Evolutionary conservation across 176 grass and related monocot genomes (phyloP), one percentile per base, ranked within the genome.

Genomic region (Thalia dealbata): DNA sequence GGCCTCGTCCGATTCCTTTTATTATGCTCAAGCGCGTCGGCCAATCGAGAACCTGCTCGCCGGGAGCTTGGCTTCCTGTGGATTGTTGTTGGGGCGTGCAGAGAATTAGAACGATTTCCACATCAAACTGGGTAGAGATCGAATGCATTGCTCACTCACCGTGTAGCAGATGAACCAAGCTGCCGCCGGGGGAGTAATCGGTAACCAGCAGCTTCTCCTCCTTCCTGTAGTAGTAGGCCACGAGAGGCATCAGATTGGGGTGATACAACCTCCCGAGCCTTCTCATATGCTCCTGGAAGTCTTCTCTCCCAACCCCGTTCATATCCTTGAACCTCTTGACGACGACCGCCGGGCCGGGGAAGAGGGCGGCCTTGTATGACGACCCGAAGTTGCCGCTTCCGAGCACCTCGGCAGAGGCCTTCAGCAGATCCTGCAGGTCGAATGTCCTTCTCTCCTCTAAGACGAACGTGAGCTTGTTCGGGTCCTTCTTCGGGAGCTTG

Each of bases 331-430:
- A 92, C 64, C 87, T 84, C 87, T 99, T 99, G 81, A 93, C 95
- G 69, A 99, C 95, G 58, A 93, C 78, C 45, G 83, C 58, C 1
- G 64, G 81, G 0, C 83, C 90, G 6, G 86, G 81, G 6, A 85
- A 4, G 22, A 87, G 72, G 3, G 72, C 75, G 13, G 90, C 90
- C 87, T 93, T 99, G 85, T 99, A 99, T 7, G 95, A 99, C 26
- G 95, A 84, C 24, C 95, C 90, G 60, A 99, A 88, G 78, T 87
- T 92, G 35, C 95, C 95, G 78, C 95, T 99, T n/a, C 95, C 90
- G 3, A 99, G 78, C 78, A 99, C 87, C 81, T 99, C 95, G 3
- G 95, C 90, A 0, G 90, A 91, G 0, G 95, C 83, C 67, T 81
- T 78, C 28, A 99, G 79, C 74, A 99, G 68, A 82, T 99, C 95